phyloP scores from a whole-genome alignment of 306 rosid species.

The Carpinus viminea region DNA sequence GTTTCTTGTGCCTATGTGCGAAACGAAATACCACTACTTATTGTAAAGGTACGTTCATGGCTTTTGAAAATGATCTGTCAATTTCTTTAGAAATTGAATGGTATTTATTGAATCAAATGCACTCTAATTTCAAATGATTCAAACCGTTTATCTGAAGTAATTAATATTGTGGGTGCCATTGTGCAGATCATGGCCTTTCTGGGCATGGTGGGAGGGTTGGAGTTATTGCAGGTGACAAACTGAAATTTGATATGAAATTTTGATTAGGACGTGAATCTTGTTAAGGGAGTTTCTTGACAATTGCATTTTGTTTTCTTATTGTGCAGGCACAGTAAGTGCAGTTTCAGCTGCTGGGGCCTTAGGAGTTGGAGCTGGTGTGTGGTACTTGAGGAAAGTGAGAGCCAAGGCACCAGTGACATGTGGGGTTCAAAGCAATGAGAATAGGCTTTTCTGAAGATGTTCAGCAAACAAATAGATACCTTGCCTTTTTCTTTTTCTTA shows the following conservation, averaged over 20 bases:
- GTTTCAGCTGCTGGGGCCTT: conserved; percentile 72
- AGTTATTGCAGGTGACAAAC: conserved; percentile 73
- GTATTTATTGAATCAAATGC: neutral
- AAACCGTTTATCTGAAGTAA: neutral
- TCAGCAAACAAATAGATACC: conserved; percentile 23
- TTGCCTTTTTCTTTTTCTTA: conserved; percentile 23
- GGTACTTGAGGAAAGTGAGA: conserved; percentile 74
- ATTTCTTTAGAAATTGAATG: neutral
- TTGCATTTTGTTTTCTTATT: neutral
- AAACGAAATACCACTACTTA: conserved; percentile 72
- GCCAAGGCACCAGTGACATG: conserved; percentile 81
- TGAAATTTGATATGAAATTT: neutral
- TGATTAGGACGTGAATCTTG: neutral
- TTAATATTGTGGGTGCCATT: neutral
- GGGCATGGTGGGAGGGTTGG: conserved; percentile 47
- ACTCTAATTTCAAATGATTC: neutral
- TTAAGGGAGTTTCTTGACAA: conserved; percentile 2
- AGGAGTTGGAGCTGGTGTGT: conserved; percentile 84
- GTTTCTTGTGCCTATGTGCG: conserved; percentile 70
- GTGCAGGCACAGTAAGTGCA: conserved; percentile 68
- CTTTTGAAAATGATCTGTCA: neutral
- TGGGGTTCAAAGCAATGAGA: conserved; percentile 89
- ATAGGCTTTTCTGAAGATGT: conserved; percentile 71
- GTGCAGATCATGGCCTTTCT: conserved; percentile 64
- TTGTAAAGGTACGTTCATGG: conserved; percentile 58